Conservation (phyloP, 225 moss, liverwort and hornwort genomes). For the Polytrichum commune region DNA sequence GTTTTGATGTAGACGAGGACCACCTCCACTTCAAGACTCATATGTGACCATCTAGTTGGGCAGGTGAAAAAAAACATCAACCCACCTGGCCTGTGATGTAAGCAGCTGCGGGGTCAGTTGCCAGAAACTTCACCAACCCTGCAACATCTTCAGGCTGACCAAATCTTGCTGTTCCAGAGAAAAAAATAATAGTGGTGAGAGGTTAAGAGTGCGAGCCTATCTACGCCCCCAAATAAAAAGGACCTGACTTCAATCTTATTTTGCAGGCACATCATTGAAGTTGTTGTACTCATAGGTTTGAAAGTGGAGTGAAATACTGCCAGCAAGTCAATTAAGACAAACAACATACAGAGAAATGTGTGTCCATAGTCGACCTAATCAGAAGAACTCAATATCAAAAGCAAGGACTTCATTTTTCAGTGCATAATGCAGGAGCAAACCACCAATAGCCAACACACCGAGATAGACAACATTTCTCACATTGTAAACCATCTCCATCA, state of each 20-base stretch:
- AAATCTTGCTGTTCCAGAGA: slow-evolving; percentile 54
- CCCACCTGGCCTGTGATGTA: slow-evolving; percentile 91
- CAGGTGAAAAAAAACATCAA: neutral
- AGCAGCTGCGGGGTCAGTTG: slow-evolving; percentile 74
- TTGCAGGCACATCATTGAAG: neutral
- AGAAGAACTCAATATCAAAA: too few relatives aligned
- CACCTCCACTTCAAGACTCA: too few relatives aligned
- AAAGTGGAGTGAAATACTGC: neutral
- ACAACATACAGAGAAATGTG: too few relatives aligned
- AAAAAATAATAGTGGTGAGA: neutral
- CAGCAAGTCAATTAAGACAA: too few relatives aligned
- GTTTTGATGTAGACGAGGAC: too few relatives aligned
- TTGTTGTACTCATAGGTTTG: neutral
- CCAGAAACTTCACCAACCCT: slow-evolving; percentile 83
- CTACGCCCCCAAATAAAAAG: neutral
- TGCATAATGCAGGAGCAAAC: too few relatives aligned
- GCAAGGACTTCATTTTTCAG: too few relatives aligned
- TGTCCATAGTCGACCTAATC: too few relatives aligned
- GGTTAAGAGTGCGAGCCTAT: too few relatives aligned
- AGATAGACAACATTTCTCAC: too few relatives aligned
- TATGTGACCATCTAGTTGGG: neutral
- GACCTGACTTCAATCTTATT: neutral
- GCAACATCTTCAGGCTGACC: slow-evolving; percentile 89
- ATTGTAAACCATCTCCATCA: too few relatives aligned
- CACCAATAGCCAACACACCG: too few relatives aligned